phyloP scores from a whole-genome alignment of 139 green algal species.

The Spirogloea muscicola region DNA sequence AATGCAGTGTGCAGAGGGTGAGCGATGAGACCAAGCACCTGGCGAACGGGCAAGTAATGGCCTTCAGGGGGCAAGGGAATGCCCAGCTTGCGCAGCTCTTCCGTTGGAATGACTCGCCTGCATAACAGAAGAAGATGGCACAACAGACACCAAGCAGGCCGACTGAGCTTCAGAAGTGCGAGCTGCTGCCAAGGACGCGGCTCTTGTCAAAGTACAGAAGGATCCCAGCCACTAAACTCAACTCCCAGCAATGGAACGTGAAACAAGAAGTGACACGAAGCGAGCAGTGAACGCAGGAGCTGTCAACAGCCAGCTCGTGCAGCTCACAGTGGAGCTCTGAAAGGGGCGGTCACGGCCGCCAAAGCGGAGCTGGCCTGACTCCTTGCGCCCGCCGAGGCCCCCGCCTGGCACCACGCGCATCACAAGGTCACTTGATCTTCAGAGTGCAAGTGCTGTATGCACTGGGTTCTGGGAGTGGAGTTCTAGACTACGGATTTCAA shows the following conservation, averaged over 20 bases:
- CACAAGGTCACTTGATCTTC: no score
- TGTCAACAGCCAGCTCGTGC: not conserved
- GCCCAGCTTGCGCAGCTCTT: slow-evolving; percentile 24
- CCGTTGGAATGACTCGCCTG: slow-evolving; percentile 8
- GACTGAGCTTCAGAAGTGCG: not conserved
- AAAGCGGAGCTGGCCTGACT: slow-evolving; percentile 43
- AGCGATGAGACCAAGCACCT: no score
- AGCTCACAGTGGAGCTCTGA: slow-evolving; percentile 35
- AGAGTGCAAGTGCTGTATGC: no score
- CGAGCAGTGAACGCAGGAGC: not conserved
- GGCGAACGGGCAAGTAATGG: slow-evolving; percentile 11
- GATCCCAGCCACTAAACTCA: not conserved
- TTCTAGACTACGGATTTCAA: no score
- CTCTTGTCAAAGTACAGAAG: not conserved
- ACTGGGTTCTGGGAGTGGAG: no score
- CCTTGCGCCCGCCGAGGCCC: slow-evolving; percentile 33
- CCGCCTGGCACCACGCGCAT: no score
- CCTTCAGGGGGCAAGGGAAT: slow-evolving; percentile 17
- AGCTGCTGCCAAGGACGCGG: not conserved
- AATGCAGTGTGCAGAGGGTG: no score
- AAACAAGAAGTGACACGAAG: not conserved
- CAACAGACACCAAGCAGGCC: not conserved
- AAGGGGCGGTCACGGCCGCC: slow-evolving; percentile 41
- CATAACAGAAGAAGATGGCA: not conserved
- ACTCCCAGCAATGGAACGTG: not conserved